Evolutionary conservation across 176 grass and related monocot genomes (phyloP), one percentile per base, ranked within the genome.

Genomic region (Ensete ventricosum): DNA sequence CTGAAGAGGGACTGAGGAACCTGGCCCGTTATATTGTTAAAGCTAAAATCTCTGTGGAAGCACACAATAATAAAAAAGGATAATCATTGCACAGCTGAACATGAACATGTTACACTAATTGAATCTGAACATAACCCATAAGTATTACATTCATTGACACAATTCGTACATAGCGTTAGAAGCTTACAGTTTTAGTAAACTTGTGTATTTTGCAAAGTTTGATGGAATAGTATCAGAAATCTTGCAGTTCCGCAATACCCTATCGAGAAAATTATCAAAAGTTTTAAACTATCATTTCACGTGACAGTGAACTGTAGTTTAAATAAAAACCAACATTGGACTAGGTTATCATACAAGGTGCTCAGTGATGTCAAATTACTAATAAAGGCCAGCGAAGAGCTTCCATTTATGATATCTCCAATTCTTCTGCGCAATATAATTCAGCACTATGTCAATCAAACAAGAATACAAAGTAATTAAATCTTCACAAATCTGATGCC

Each of bases 11-110:
- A 55, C 62, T 78, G 79, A 4, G 93, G 87, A 52, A 90, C n/a
- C 83, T 86, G 77, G 43, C 93, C 87, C n/a, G 83, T 92, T 60
- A 92, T 92, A 81, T 88, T 88, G 83, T 96, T 90, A 77, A 92
- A 92, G 73, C 92, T 92, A 81, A 96, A 83, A 83, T 96, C 92
- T 52, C 92, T 96, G 71, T 9, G 72, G 50, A 9, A 78, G 19
- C n/a, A 77, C 26, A 64, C 57, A 76, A 54, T 50, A 21, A 20
- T 17, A 26, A 7, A 8, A 62, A 21, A n/a, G 60, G 23, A 27
- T 57, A 59, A 76, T 27, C 53, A 76, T 20, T 27, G 58, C 14
- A 52, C 11, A 62, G 16, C 21, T 8, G n/a, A n/a, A 54, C 16
- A 34, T 72, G 21, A 52, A 72, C 10, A 43, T 43, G 34, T 43